Evolutionary conservation across 768 basidiomycete species (phyloP), one percentile per base, ranked within the genome.

Genomic region (Phlebiopsis flavidoalba): DNA sequence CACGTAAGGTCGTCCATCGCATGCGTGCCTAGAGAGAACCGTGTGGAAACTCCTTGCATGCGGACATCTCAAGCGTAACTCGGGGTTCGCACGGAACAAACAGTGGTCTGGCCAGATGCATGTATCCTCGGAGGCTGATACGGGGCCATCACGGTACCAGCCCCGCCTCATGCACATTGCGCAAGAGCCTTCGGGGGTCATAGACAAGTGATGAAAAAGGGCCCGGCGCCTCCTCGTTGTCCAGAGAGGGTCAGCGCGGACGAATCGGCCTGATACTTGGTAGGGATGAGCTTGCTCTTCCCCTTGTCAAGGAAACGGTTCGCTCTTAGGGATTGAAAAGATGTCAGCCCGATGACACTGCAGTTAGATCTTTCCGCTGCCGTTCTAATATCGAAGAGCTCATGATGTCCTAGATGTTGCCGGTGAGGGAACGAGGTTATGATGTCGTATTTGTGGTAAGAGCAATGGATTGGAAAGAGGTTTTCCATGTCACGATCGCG

Each of bases 61-160:
- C 79, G 66, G 89, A 86, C 84, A 88, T 84, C 74, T 91, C 89
- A 36, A 91, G 75, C 67, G 88, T 88, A n/a, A n/a, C 3, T 70
- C 67, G 22, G 87, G 78, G 0, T 77, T n/a, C 58, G 64, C 87
- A 73, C 0, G 86, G 80, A 50, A 89, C 75, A 69, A 86, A 87
- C n/a, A 6, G 80, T 83, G n/a, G 77, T 73, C 7, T 82, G 84
- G 78, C 76, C 82, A 36, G 46, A 63, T 33, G 11, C n/a, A 90
- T 67, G 37, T 91, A 71, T 0, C 89, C n/a, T 89, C 6, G 85
- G 79, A 1, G 85, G 84, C 68, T 88, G 87, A 49, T 77, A 63
- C 12, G 54, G 43, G 4, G 37, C n/a, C 21, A 67, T n/a, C n/a
- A 50, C 24, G 31, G 62, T 53, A 47, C 69, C 63, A 26, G 70